Conservation (phyloP, 75 land plant genomes). For the Pseudotsuga menziesii region DNA sequence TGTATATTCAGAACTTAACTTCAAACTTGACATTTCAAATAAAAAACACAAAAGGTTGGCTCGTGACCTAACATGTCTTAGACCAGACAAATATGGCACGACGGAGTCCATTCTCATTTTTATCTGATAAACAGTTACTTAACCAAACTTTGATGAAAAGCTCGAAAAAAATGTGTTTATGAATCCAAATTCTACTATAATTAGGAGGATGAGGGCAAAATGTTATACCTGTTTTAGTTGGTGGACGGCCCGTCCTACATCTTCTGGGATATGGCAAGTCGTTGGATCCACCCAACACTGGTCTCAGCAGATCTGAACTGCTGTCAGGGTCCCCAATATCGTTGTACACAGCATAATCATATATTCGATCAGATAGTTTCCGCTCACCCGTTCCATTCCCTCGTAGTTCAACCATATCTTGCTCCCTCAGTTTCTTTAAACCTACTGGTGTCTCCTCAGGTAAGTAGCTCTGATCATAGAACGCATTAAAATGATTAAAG, state of each 20-base stretch:
- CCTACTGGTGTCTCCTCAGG: conserved; percentile 38
- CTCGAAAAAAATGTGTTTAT: no score
- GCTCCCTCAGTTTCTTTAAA: conserved; percentile 18
- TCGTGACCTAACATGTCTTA: no score
- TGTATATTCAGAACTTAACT: no score
- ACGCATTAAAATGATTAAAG: no score
- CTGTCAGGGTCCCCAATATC: conserved; percentile 64
- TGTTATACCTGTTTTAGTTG: conserved; percentile 31
- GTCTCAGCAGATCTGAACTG: conserved; percentile 13
- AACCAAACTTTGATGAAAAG: no score
- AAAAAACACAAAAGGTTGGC: no score
- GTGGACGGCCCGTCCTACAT: conserved; percentile 55
- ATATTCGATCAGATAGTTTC: conserved; percentile 37
- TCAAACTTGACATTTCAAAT: no score
- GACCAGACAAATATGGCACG: no score
- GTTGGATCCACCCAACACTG: conserved; percentile 50
- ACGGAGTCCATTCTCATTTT: no score
- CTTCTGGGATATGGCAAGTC: conserved; percentile 60
- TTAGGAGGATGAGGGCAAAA: no score
- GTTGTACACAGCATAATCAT: conserved; percentile 66
- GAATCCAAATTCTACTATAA: no score
- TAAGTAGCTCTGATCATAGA: conserved; percentile 25
- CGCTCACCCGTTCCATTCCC: conserved; percentile 48
- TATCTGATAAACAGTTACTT: no score
- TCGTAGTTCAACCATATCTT: conserved; percentile 28